A percentile compares a stretch with the other conserved stretches of the same genome.
These are phyloP conservation scores for Yamadazyma epiphylla DNA, from an alignment of 1,139 yeast genomes.

Conservation along the genomic window DNA sequence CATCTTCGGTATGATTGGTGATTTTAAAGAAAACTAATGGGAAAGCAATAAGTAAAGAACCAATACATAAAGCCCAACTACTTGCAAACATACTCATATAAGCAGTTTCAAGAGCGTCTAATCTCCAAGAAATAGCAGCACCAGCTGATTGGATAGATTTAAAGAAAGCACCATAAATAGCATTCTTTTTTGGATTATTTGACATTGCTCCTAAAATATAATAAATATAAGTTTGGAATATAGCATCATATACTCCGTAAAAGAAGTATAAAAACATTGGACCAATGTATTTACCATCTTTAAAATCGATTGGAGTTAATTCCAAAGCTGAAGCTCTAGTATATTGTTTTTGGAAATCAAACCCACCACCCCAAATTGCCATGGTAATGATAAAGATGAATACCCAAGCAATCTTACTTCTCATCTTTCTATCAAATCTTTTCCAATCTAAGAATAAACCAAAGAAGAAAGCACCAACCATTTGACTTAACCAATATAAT, in stretches of 20 bases:
- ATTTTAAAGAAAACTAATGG: conserved; percentile 39
- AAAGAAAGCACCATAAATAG: conserved; percentile 59
- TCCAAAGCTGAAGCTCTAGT: conserved; percentile 31
- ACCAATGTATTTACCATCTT: conserved; percentile 45
- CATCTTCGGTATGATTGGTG: conserved; percentile 40
- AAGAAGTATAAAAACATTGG: conserved; percentile 61
- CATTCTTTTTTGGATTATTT: conserved; percentile 52
- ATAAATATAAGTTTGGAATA: conserved; percentile 53
- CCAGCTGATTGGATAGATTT: conserved; percentile 64
- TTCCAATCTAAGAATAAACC: conserved; percentile 48
- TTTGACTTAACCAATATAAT: conserved; percentile 59
- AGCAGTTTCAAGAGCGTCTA: conserved; percentile 43
- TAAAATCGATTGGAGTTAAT: conserved; percentile 39
- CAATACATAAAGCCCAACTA: conserved; percentile 55
- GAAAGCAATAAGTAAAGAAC: conserved; percentile 40
- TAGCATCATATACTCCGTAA: conserved; percentile 56
- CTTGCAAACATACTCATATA: conserved; percentile 48
- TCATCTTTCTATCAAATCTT: conserved; percentile 33
- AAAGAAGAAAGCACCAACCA: conserved; percentile 50
- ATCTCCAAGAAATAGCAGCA: conserved; percentile 59
- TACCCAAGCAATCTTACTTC: conserved; percentile 48
- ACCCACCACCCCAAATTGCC: conserved; percentile 64
- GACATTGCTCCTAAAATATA: conserved; percentile 59
- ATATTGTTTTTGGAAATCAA: conserved; percentile 45
- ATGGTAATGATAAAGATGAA: conserved; percentile 38